Evolutionary conservation across 2,329 filamentous ascomycete species (phyloP).

Genomic region (Sarocladium kiliense): DNA sequence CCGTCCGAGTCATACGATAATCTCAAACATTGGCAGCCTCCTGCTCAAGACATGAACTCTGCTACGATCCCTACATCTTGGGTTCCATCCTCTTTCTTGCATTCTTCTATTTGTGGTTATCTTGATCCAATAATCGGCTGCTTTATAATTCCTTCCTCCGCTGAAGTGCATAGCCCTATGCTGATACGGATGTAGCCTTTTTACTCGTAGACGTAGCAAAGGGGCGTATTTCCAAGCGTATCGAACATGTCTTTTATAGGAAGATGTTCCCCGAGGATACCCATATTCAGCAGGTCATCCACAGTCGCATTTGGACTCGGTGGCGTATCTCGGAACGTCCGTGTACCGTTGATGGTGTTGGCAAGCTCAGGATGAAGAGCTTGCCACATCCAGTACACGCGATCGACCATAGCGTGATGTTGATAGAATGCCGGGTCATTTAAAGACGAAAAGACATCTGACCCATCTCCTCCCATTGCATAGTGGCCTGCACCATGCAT

Average conservation of each 20-base stretch:
- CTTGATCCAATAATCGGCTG: too few species aligned
- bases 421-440: constrained; percentile 22
- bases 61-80: too few species aligned
- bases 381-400: constrained; percentile 16
- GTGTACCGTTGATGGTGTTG: constrained; percentile 15
- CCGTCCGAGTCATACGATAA: too few species aligned
- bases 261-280: constrained; percentile 9
- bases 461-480: constrained; percentile 27
- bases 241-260: constrained; percentile 17
- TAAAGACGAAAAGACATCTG: constrained; percentile 23
- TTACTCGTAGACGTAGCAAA: too few species aligned
- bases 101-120: too few species aligned
- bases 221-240: constrained; percentile 16
- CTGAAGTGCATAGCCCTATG: too few species aligned
- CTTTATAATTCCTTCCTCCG: too few species aligned
- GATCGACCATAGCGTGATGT: constrained; percentile 20
- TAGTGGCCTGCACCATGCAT: constrained; percentile 29
- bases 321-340: constrained; percentile 16
- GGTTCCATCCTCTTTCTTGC: too few species aligned
- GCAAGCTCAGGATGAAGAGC: constrained; percentile 14
- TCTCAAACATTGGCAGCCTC: too few species aligned
- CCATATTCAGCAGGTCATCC: constrained; percentile 15
- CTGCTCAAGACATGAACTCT: too few species aligned
- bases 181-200: too few species aligned
- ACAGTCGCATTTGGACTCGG: constrained; percentile 16